Conservation (phyloP, 805 yeast species). For the Suhomyces prunicola region DNA sequence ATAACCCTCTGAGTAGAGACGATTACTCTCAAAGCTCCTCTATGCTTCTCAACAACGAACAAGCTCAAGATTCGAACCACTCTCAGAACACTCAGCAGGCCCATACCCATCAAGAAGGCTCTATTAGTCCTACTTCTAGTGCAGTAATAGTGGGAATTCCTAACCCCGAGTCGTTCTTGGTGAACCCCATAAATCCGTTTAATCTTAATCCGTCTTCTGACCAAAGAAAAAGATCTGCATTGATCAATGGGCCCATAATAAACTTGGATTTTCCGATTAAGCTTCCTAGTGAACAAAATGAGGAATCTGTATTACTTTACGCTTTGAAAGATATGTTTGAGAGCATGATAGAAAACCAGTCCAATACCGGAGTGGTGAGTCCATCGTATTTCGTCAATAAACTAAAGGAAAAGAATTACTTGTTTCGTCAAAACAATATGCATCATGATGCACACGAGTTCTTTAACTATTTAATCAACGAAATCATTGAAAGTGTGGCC, state of each 20-base stretch:
- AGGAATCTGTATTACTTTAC: conserved; percentile 38
- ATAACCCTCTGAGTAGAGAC: conserved; percentile 13
- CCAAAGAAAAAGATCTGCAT: conserved; percentile 72
- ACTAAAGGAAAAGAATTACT: conserved; percentile 74
- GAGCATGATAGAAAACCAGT: conserved; percentile 66
- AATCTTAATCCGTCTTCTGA: conserved; percentile 53
- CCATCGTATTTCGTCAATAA: conserved; percentile 73
- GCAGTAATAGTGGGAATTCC: conserved; percentile 42
- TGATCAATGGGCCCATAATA: conserved; percentile 76
- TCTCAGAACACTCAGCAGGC: not conserved
- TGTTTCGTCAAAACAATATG: conserved; percentile 82
- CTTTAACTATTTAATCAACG: conserved; percentile 78
- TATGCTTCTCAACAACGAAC: conserved; percentile 21
- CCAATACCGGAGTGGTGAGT: conserved; percentile 78
- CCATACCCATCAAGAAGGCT: conserved; percentile 14
- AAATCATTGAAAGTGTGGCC: conserved; percentile 56
- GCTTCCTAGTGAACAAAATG: conserved; percentile 31
- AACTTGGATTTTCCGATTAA: conserved; percentile 71
- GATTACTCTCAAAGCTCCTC: conserved; percentile 37
- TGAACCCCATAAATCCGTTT: conserved; percentile 37
- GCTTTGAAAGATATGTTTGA: conserved; percentile 85
- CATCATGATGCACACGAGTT: conserved; percentile 99
- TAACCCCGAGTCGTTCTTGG: conserved; percentile 33
- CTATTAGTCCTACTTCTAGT: conserved; percentile 27
- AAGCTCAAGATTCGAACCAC: conserved; percentile 9